Percentiles rank a stretch among this genome's conserved stretches.
Evolutionary conservation across 495 filamentous ascomycete species (phyloP).

Genomic region (Neurospora hispaniola): DNA sequence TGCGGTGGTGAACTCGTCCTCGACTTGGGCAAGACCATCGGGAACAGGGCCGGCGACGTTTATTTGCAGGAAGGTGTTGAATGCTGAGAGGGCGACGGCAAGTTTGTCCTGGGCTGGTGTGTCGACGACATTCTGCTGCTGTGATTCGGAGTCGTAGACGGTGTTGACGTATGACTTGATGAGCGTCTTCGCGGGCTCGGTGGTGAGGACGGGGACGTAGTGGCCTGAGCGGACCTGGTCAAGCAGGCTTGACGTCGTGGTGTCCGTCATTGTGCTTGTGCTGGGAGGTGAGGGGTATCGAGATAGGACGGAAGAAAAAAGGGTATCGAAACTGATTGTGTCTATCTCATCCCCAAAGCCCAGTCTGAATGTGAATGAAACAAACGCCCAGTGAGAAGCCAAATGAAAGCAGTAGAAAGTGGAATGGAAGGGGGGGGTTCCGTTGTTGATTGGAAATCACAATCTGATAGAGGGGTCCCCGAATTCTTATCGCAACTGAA

Average conservation of each 20-base stretch:
- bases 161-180: slow-evolving; percentile 8
- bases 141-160: neutral
- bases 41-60: slow-evolving; percentile 88
- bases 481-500: neutral
- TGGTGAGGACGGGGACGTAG: slow-evolving; percentile 17
- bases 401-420: neutral
- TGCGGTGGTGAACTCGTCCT: slow-evolving; percentile 17
- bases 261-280: neutral
- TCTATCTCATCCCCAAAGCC: neutral
- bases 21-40: slow-evolving; percentile 24
- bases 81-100: slow-evolving; percentile 55
- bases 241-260: neutral
- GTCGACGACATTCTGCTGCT: slow-evolving; percentile 30
- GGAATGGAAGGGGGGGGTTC: neutral
- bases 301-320: neutral
- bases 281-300: neutral
- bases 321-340: neutral
- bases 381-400: neutral
- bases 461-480: neutral
- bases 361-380: neutral
- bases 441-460: neutral
- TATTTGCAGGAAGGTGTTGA: slow-evolving; percentile 79
- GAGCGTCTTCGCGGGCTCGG: slow-evolving; percentile 7
- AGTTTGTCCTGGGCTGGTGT: slow-evolving; percentile 13
- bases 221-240: slow-evolving; percentile 7